Conservation (phyloP, 768 basidiomycete genomes). For the Tremella yokohamensis region DNA sequence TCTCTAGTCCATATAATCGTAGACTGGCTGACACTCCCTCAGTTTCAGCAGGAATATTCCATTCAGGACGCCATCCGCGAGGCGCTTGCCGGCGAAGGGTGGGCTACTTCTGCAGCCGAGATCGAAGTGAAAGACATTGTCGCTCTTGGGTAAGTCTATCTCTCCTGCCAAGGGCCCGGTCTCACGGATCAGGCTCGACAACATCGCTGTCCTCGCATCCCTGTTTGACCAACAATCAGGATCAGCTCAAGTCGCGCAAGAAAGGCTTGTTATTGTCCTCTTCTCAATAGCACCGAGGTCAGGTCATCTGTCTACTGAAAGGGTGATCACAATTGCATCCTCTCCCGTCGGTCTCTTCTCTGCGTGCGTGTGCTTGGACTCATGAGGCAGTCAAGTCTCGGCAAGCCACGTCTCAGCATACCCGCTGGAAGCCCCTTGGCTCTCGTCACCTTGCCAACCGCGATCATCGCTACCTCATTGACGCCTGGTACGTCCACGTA, state of each 20-base stretch:
- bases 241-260: slow-evolving; percentile 1
- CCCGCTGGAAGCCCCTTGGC: slow-evolving; percentile 35
- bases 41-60: slow-evolving; percentile 37
- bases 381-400: slow-evolving; percentile 40
- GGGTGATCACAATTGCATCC: not conserved
- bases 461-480: slow-evolving; percentile 47
- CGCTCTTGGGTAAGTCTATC: slow-evolving; percentile 16
- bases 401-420: slow-evolving; percentile 47
- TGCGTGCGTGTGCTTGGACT: not conserved
- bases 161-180: not conserved
- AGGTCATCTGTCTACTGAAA: not conserved
- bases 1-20: not conserved
- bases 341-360: not conserved
- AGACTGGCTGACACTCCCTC: not conserved
- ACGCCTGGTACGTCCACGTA: slow-evolving; percentile 21
- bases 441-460: slow-evolving; percentile 51
- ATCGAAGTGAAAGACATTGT: slow-evolving; percentile 46
- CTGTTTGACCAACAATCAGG: not conserved
- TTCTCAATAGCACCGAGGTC: not conserved
- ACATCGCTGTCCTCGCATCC: not conserved
- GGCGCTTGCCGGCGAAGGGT: slow-evolving; percentile 36
- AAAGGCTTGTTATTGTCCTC: not conserved
- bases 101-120: slow-evolving; percentile 32
- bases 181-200: slow-evolving; percentile 3
- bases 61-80: slow-evolving; percentile 36